Evolutionary conservation across 2,329 filamentous ascomycete genomes (phyloP).

Genomic region (Albophoma yamanashiensis): DNA sequence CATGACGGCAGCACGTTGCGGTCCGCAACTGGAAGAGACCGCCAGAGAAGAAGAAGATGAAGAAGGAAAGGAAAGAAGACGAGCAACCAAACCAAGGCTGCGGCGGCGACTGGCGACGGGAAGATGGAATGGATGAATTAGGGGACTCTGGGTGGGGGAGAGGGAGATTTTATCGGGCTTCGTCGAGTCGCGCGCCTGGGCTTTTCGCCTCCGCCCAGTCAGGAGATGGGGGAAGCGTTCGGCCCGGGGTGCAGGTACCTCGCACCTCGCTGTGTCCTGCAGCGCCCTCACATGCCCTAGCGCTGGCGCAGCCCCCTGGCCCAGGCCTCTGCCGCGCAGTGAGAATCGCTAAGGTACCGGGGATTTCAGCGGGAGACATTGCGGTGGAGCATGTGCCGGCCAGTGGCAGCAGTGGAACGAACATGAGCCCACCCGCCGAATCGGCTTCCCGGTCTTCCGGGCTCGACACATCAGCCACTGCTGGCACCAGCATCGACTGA

Average conservation of each 20-base stretch:
- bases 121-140: not conserved
- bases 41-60: not conserved
- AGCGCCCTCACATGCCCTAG: not conserved
- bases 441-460: slow-evolving; percentile 20
- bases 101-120: not conserved
- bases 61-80: not conserved
- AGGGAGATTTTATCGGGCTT: slow-evolving; percentile 7
- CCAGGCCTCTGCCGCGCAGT: not conserved
- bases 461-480: not conserved
- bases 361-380: not conserved
- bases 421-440: slow-evolving; percentile 23
- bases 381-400: not conserved
- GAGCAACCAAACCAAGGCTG: not conserved
- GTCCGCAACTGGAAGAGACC: not conserved
- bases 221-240: slow-evolving; percentile 6
- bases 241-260: not conserved
- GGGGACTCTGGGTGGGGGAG: slow-evolving; percentile 1
- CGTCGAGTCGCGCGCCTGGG: not conserved
- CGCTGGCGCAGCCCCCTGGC: not conserved
- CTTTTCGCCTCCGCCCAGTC: slow-evolving; percentile 4
- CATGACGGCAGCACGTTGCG: slow-evolving; percentile 15
- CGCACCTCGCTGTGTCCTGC: too few species aligned
- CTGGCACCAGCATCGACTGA: not conserved
- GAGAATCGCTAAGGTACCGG: not conserved
- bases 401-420: slow-evolving; percentile 9